These are phyloP conservation scores for Ceratocystis harringtonii DNA, from an alignment of 2,329 filamentous ascomycete genomes.

Conservation along the genomic window DNA sequence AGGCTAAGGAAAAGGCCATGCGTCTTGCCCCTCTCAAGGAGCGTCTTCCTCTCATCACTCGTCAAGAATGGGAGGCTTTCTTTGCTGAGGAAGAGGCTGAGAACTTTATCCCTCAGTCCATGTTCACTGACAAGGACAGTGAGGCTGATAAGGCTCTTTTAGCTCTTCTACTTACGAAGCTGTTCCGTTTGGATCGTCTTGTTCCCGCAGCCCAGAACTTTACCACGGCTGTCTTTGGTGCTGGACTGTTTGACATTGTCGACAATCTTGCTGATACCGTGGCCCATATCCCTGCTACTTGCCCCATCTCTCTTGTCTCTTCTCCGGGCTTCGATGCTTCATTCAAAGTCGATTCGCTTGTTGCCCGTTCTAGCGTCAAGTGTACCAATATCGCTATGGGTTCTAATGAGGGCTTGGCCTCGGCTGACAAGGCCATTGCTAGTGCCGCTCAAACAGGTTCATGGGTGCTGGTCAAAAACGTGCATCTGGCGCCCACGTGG, in stretches of 20 bases:
- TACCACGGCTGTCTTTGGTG: slow-evolving; percentile 69
- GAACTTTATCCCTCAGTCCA: slow-evolving; percentile 61
- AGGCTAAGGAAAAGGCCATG: slow-evolving; percentile 52
- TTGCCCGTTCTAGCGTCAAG: slow-evolving; percentile 63
- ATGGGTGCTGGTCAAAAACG: slow-evolving; percentile 98
- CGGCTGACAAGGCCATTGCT: slow-evolving; percentile 87
- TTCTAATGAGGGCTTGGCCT: slow-evolving; percentile 83
- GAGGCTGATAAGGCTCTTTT: slow-evolving; percentile 60
- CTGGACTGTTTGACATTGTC: slow-evolving; percentile 64
- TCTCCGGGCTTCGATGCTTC: slow-evolving; percentile 95
- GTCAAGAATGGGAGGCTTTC: slow-evolving; percentile 65
- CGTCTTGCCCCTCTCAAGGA: slow-evolving; percentile 61
- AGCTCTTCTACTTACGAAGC: slow-evolving; percentile 78
- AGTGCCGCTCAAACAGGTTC: slow-evolving; percentile 81
- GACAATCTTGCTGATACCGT: slow-evolving; percentile 80
- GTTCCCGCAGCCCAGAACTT: slow-evolving; percentile 89
- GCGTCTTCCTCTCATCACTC: slow-evolving; percentile 45
- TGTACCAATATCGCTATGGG: slow-evolving; percentile 99
- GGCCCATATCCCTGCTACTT: slow-evolving; percentile 64
- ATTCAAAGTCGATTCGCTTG: slow-evolving; percentile 95
- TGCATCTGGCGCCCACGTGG: slow-evolving; percentile 91
- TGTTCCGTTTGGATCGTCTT: slow-evolving; percentile 90
- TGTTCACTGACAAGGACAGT: slow-evolving; percentile 41
- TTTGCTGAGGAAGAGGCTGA: slow-evolving; percentile 76
- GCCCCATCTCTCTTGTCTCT: slow-evolving; percentile 82